Evolutionary conservation across 305 asterid species (phyloP).

Genomic region (Vinca major): DNA sequence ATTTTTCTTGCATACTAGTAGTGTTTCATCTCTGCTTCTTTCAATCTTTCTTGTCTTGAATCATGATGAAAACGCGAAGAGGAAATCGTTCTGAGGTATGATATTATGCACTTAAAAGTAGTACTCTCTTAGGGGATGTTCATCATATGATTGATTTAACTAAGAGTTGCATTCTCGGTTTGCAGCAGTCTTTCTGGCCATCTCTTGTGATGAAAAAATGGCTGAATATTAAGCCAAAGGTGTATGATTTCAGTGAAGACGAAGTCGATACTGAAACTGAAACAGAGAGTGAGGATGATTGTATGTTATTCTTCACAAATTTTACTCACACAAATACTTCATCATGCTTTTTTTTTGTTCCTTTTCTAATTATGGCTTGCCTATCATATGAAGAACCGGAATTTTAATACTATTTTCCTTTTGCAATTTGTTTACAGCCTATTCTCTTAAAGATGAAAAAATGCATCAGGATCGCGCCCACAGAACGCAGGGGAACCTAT

Average conservation of each 20-base stretch:
- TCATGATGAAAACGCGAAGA: slow-evolving; percentile 51
- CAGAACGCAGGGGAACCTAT: slow-evolving; percentile 27
- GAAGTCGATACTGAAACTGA: slow-evolving; percentile 71
- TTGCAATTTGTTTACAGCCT: slow-evolving; percentile 11
- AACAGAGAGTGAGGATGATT: slow-evolving; percentile 87
- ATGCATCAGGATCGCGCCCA: slow-evolving; percentile 27
- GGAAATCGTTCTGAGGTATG: slow-evolving; percentile 54
- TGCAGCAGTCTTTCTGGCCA: slow-evolving; percentile 67
- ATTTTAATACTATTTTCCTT: not conserved
- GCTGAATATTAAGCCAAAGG: slow-evolving; percentile 71
- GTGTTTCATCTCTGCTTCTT: slow-evolving; percentile 16
- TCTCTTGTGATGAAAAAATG: slow-evolving; percentile 90
- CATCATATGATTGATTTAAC: not conserved
- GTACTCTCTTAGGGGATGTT: slow-evolving; percentile 6
- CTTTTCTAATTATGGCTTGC: not conserved
- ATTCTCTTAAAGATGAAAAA: slow-evolving; percentile 16
- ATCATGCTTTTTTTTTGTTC: not conserved
- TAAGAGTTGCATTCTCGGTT: not conserved
- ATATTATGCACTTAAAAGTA: not conserved
- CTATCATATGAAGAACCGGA: not conserved
- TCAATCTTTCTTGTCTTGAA: slow-evolving; percentile 11
- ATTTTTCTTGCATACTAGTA: slow-evolving; percentile 15
- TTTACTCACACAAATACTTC: not conserved
- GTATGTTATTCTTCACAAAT: slow-evolving; percentile 27
- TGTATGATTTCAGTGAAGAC: slow-evolving; percentile 77